Evolutionary conservation across 768 basidiomycete species (phyloP).

Genomic region (Tulasnella sp.): DNA sequence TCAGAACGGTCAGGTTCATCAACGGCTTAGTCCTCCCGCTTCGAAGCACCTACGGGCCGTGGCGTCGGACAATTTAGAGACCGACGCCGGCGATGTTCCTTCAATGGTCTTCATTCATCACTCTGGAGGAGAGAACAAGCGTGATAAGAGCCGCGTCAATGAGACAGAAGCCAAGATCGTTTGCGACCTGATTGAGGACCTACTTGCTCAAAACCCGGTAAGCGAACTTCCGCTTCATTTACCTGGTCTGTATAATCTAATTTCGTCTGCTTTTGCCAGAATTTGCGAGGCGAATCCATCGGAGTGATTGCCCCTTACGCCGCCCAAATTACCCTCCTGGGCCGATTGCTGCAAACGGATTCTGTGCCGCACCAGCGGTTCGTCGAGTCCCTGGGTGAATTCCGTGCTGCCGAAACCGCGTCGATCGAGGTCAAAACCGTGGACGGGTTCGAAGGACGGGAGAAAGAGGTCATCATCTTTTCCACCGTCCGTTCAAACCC

Average conservation of each 20-base stretch:
- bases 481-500: conserved; percentile 86
- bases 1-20: conserved; percentile 49
- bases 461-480: conserved; percentile 91
- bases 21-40: conserved; percentile 62
- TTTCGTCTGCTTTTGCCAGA: conserved; percentile 43
- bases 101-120: conserved; percentile 76
- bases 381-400: conserved; percentile 60
- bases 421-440: conserved; percentile 88
- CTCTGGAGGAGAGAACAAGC: conserved; percentile 63
- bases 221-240: conserved; percentile 38
- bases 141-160: conserved; percentile 77
- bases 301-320: conserved; percentile 92
- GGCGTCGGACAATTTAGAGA: conserved; percentile 53
- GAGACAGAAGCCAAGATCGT: conserved; percentile 77
- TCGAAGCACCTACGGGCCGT: conserved; percentile 43
- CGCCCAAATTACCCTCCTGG: conserved; percentile 79
- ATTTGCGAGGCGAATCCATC: conserved; percentile 72
- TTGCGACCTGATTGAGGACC: conserved; percentile 78
- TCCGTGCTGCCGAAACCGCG: conserved; percentile 64
- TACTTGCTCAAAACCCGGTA: conserved; percentile 74
- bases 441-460: conserved; percentile 91
- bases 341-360: conserved; percentile 65
- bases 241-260: neutral
- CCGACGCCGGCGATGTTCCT: conserved; percentile 44
- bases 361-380: conserved; percentile 59